Conservation (phyloP, 1,139 yeast genomes). For the Hyphopichia burtonii region DNA sequence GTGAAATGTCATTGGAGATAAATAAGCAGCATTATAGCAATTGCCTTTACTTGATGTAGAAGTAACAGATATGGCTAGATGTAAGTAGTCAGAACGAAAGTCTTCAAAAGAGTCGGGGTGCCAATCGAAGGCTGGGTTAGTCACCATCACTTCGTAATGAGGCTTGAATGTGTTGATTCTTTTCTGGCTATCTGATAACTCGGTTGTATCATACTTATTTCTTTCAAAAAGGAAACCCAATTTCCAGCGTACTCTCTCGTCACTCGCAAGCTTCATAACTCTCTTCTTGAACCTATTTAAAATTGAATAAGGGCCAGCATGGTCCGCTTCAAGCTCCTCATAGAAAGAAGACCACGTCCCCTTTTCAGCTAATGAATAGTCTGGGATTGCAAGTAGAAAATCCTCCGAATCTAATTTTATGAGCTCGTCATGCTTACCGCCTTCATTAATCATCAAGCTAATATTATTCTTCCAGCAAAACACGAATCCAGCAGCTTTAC, state of each 20-base stretch:
- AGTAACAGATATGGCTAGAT: conserved; percentile 61
- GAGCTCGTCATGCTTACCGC: conserved; percentile 61
- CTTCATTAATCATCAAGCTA: conserved; percentile 56
- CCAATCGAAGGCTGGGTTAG: conserved; percentile 38
- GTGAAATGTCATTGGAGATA: conserved; percentile 66
- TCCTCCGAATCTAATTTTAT: conserved; percentile 64
- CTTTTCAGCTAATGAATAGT: conserved; percentile 37
- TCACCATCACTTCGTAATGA: conserved; percentile 44
- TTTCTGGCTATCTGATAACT: conserved; percentile 30
- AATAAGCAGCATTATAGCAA: conserved; percentile 68
- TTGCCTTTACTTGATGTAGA: conserved; percentile 32
- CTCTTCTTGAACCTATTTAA: conserved; percentile 34
- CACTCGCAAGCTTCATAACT: conserved; percentile 38
- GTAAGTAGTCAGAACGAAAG: conserved; percentile 76
- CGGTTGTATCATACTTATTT: conserved; percentile 19
- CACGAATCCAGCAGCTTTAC: conserved; percentile 74
- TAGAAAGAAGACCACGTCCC: conserved; percentile 37
- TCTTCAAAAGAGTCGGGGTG: conserved; percentile 75
- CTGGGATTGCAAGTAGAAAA: conserved; percentile 67
- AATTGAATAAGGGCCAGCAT: conserved; percentile 24
- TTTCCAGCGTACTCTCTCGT: conserved; percentile 42
- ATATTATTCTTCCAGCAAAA: conserved; percentile 76
- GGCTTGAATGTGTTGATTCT: conserved; percentile 35
- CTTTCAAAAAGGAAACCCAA: conserved; percentile 44
- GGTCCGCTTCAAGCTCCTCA: conserved; percentile 20